A percentile compares a stretch with the other conserved stretches of the same genome.
These are phyloP conservation scores for Xerocomellus intermedius DNA, from an alignment of 768 basidiomycete species.

Conservation along the genomic window DNA sequence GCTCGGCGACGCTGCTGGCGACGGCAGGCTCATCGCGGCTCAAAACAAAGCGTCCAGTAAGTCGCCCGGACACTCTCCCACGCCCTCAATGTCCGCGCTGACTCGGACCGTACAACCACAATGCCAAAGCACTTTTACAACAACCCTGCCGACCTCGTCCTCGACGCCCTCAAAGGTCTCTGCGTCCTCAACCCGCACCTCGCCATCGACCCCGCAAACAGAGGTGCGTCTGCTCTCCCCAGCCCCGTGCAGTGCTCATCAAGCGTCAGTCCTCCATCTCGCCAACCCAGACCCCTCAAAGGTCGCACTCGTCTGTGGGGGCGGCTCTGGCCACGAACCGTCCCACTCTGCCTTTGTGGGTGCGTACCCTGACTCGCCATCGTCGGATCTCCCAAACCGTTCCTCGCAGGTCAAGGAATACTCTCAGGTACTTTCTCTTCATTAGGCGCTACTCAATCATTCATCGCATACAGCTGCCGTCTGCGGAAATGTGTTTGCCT, in stretches of 20 bases:
- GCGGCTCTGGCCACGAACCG: conserved; percentile 90
- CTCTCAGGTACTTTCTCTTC: conserved; percentile 52
- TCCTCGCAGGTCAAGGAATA: conserved; percentile 65
- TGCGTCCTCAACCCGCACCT: conserved; percentile 69
- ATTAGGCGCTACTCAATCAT: background rate
- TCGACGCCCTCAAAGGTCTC: conserved; percentile 76
- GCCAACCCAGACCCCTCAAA: conserved; percentile 55
- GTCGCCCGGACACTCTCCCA: too few species aligned
- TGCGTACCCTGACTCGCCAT: conserved; percentile 28
- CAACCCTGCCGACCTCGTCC: conserved; percentile 62
- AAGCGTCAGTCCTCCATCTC: conserved; percentile 58
- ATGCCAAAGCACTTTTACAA: conserved; percentile 76
- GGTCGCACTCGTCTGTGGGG: conserved; percentile 80
- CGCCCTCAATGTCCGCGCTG: too few species aligned
- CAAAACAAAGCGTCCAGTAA: conserved; percentile 1
- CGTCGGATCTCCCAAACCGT: background rate
- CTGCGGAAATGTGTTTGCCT: conserved; percentile 87
- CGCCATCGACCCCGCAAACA: conserved; percentile 65
- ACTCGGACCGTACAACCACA: too few species aligned
- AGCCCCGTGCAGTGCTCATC: background rate
- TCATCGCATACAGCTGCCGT: conserved; percentile 56
- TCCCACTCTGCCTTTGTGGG: conserved; percentile 90
- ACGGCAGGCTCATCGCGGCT: conserved; percentile 44
- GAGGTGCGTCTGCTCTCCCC: conserved; percentile 39
- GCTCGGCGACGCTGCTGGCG: conserved; percentile 40